Evolutionary conservation across 257 asterid species (phyloP), one percentile per base, ranked within the genome.

Genomic region (Capsicum rhomboideum): DNA sequence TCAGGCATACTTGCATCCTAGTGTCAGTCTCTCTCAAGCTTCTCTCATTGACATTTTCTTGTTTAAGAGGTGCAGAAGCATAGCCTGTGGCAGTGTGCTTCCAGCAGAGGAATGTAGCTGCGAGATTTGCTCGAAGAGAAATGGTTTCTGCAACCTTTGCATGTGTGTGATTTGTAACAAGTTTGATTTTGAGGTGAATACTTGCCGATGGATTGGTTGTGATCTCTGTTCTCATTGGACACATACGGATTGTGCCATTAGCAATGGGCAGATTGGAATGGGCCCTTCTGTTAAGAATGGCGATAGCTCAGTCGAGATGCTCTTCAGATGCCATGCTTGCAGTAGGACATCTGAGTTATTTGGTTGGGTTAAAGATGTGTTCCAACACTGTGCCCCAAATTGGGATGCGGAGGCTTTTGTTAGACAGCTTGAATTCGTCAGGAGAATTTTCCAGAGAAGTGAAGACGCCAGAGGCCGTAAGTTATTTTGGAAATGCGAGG

Each of bases 221-320:
- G 99, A 96, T 90, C 83, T 84, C 37, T 96, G 99, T 85, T 96
- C 98, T 82, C 99, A 96, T 85, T 96, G 99, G 99, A 96, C 99
- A 72, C 99, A 96, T 87, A 96, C 98, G 0, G 99, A 96, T 84
- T 96, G 99, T 89, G 98, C 99, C 79, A 94, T 96, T 86, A 92
- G 92, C 55, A 93, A 91, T 89, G 94, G 94, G 58, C 98, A 82
- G 87, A 92, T 96, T 83, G 94, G 95, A 46, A 93, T 88, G 95
- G 98, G 97, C 14, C 89, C 97, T 29, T 88, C 90, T 80, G 93
- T 87, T 81, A 94, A 90, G 84, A 92, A 84, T 80, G 97, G 97
- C 21, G 42, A 89, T 37, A 90, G 91, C 89, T 91, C 92, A 13
- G 92, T 90, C 5, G 98, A 96, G 91, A 94, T 93, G 97, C 93